Evolutionary conservation across 2,329 filamentous ascomycete species (phyloP), one percentile per base, ranked within the genome.

Genomic region (Septoria linicola): DNA sequence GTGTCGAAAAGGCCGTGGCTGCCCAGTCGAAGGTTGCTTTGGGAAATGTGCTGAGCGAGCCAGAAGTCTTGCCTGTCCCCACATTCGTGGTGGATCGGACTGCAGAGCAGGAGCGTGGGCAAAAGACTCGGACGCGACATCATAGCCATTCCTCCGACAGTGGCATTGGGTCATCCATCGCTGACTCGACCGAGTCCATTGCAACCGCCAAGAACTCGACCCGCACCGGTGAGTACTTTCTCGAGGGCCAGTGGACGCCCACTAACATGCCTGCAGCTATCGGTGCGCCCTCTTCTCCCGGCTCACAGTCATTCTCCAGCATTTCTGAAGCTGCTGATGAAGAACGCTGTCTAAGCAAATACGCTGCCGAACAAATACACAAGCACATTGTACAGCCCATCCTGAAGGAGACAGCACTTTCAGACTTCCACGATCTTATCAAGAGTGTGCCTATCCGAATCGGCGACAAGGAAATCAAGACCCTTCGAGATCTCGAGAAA

Each of bases 401-500:
- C 42, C 80, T 93, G 51, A 80, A 80, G 58, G 86, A 91, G 66
- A 72, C 83, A 17, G 77, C 80, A 25, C 79, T 95, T 55, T 88
- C 89, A 69, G 83, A 87, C 41, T 96, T 96, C 70, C 85, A 89
- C 68, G 78, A 85, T 41, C 81, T 96, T 63, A 80, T 96, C 58
- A 78, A 86, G 61, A 85, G 88, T 70, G 83, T 90, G 59, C 89
- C 89, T 41, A 79, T 80, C 69, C 86, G 86, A 66, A 93, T 96
- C 68, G 82, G 83, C 66, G 82, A 84, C 67, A 91, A 89, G 71
- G 84, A 93, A 64, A 93, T 97, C 66, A 84, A 88, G 69, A 96
- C 88, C 74, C 82, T 97, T 49, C 84, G 92, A 70, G 92, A 97
- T 72, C 80, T 97, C 42, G 92, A 97, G 73, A 96, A 96, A 81